phyloP scores from a whole-genome alignment of 306 rosid genomes.

The Castanea crenata region DNA sequence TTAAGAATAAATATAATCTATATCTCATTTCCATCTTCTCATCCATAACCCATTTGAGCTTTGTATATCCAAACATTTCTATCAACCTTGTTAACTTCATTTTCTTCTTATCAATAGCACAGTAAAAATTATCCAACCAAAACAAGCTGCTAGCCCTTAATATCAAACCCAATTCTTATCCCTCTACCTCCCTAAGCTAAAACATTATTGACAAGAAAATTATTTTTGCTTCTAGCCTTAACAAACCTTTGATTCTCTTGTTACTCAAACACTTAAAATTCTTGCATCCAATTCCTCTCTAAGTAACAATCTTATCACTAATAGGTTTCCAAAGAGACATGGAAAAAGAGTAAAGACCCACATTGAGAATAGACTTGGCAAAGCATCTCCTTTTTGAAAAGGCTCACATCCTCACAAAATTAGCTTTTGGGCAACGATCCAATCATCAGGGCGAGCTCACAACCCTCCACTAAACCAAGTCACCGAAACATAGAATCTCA shows the following conservation, averaged over 20 bases:
- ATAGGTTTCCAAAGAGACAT: conserved; percentile 73
- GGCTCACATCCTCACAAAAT: conserved; percentile 77
- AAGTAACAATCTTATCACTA: conserved; percentile 61
- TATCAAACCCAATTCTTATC: conserved; percentile 73
- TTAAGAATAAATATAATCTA: conserved; percentile 52
- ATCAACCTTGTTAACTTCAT: conserved; percentile 66
- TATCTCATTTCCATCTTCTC: conserved; percentile 54
- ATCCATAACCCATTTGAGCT: conserved; percentile 87
- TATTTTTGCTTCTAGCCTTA: conserved; percentile 64
- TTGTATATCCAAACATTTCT: conserved; percentile 79
- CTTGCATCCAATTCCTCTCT: conserved; percentile 83
- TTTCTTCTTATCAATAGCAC: conserved; percentile 69
- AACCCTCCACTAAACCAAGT: too few relatives aligned
- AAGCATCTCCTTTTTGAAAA: conserved; percentile 83
- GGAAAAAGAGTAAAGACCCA: conserved; percentile 59
- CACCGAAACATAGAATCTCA: too few relatives aligned
- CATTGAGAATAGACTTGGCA: conserved; percentile 63
- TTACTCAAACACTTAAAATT: conserved; percentile 64
- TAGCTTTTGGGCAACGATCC: conserved; percentile 76
- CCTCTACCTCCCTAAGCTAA: conserved; percentile 70
- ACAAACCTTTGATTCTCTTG: conserved; percentile 65
- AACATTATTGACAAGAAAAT: conserved; percentile 68
- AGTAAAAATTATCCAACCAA: conserved; percentile 79
- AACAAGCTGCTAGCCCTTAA: conserved; percentile 77
- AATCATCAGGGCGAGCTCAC: conserved; percentile 60